Evolutionary conservation across 2,329 filamentous ascomycete species (phyloP), one percentile per base, ranked within the genome.

Genomic region (Colletotrichum sp.): DNA sequence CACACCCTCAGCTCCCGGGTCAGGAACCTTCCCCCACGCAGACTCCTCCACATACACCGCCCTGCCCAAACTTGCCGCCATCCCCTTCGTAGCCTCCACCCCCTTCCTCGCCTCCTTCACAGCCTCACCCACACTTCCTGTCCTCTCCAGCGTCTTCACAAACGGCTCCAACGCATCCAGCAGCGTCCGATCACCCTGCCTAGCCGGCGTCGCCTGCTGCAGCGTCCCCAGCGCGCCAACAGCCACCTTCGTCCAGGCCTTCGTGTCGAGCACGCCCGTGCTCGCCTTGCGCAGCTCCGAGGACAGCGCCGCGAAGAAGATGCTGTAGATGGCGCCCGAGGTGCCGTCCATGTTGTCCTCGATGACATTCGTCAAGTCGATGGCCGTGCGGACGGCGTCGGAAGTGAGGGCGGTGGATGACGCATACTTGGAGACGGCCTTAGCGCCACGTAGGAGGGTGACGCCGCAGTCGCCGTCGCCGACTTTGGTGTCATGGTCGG

Each of bases 271-370:
- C 6, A 59, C 39, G 10, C 72, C 74, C 0, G 66, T 12, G n/a
- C 6, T 16, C 7, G 74, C 66, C 7, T 48, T 65, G 24, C 72
- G 74, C 67, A 77, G 55, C 39, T 69, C 71, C 2, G 74, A 72
- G 3, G 91, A 90, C 4, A 96, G 87, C 0, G 94, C 91, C 79
- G 95, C 95, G 64, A 95, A 84, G 86, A 94, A 95, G 79, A 96
- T 95, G 68, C 93, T 92, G 82, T 95, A 95, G 71, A 95, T 89
- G 28, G 93, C 94, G n/a, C 93, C 93, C 1, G 92, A 94, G 4
- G 93, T 95, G 66, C 93, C 94, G 81, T 95, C 93, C 93, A 95
- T 95, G 73, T 87, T 90, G 55, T 89, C 90, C 82, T 95, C 93
- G 18, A 95, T 91, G 3, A 93, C 88, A 14, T 76, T 72, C 4